Conservation (phyloP, 1,284 basidiomycete species). For the Cryptococcus sp. region DNA sequence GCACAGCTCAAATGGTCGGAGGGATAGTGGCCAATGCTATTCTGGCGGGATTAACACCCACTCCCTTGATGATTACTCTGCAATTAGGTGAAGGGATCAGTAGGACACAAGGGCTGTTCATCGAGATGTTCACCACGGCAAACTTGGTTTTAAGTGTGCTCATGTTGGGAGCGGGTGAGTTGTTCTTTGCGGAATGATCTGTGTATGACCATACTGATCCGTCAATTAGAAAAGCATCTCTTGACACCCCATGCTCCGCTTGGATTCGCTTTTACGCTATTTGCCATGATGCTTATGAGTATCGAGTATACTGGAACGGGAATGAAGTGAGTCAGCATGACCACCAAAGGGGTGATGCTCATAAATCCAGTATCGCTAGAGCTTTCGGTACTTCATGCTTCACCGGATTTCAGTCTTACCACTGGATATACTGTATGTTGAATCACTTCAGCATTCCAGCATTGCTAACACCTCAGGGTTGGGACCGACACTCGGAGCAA, state of each 20-base stretch:
- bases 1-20: slow-evolving; percentile 53
- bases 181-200: slow-evolving; percentile 3
- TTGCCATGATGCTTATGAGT: slow-evolving; percentile 59
- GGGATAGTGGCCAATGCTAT: slow-evolving; percentile 50
- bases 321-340: slow-evolving; percentile 22
- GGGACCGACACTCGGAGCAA: slow-evolving; percentile 49
- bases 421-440: slow-evolving; percentile 53
- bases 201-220: background rate
- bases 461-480: slow-evolving; percentile 50
- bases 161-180: slow-evolving; percentile 54
- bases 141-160: slow-evolving; percentile 49
- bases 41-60: slow-evolving; percentile 57
- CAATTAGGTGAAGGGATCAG: slow-evolving; percentile 20
- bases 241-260: slow-evolving; percentile 67
- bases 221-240: slow-evolving; percentile 51
- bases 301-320: slow-evolving; percentile 25
- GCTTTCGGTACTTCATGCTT: slow-evolving; percentile 68
- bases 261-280: slow-evolving; percentile 64
- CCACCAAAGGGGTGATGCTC: too few relatives aligned
- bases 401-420: slow-evolving; percentile 55
- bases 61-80: slow-evolving; percentile 56
- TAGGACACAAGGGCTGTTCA: slow-evolving; percentile 54
- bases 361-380: slow-evolving; percentile 63
- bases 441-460: background rate
- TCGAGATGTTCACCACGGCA: slow-evolving; percentile 65